Conservation (phyloP, 345 rosid genomes). For the Pistacia integerrima region DNA sequence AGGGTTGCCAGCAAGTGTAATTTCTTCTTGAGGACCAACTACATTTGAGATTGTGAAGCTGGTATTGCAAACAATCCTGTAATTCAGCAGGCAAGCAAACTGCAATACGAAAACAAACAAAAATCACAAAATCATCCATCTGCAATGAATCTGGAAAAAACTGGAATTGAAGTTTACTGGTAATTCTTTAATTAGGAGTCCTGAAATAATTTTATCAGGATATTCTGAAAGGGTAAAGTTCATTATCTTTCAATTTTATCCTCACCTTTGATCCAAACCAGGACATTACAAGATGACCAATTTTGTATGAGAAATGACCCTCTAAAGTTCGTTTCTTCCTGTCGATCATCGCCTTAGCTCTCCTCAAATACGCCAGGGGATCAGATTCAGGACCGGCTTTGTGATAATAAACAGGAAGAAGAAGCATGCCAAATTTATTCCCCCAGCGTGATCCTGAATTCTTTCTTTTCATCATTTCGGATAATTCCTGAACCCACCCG, state of each 20-base stretch:
- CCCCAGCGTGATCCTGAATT: slow-evolving; percentile 46
- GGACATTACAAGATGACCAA: slow-evolving; percentile 42
- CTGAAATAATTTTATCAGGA: no score
- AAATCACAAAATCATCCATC: neutral
- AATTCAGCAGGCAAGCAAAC: slow-evolving; percentile 48
- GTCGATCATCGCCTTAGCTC: slow-evolving; percentile 52
- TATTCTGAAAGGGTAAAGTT: neutral
- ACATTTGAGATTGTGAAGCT: slow-evolving; percentile 59
- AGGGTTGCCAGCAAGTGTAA: slow-evolving; percentile 46
- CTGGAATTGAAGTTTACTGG: no score
- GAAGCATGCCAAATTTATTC: slow-evolving; percentile 54
- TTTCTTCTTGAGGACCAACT: slow-evolving; percentile 54
- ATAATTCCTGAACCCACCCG: slow-evolving; percentile 32
- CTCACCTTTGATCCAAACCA: slow-evolving; percentile 48
- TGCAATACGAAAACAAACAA: slow-evolving; percentile 18
- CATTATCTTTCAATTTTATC: neutral
- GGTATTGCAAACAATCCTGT: slow-evolving; percentile 51
- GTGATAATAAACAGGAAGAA: slow-evolving; percentile 47
- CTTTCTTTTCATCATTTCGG: slow-evolving; percentile 33
- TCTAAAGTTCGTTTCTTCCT: slow-evolving; percentile 52
- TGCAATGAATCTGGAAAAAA: no score
- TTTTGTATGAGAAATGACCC: slow-evolving; percentile 52
- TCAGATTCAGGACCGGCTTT: slow-evolving; percentile 12
- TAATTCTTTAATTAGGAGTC: no score
- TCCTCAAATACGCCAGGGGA: slow-evolving; percentile 45